Base-by-base conservation (phyloP, 441 rosid species). In the Jatropha multifida region DNA sequence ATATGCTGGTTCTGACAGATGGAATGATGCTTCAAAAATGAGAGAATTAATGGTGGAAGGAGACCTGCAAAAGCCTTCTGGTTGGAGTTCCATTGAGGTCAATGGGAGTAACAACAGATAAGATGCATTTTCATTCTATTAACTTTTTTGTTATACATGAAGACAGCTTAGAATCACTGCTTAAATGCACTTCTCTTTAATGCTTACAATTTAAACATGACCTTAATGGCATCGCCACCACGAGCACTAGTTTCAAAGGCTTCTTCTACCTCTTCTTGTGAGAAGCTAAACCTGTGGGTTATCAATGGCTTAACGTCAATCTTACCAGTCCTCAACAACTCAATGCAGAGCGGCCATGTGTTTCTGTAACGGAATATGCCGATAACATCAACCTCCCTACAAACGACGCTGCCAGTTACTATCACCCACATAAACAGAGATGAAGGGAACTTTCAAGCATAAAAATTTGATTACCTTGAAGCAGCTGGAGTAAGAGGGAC, bases 231-330 rank as follows among this genome's bases (percentile, higher is more conserved):
- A n/a, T 68, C 67, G 27, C 97, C 89, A 15, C 98, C 98, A n/a
- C 81, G 76, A 75, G 97, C 94, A 78, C 93, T 91, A 27, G 92
- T 90, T 78, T 90, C 92, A 63, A 89, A 95, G 41, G 94, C 88
- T 18, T 87, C 88, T 84, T 91, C 96, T 32, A 90, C 92, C 73
- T 89, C 97, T 81, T 84, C 82, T 80, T 91, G 94, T n/a, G 97
- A 88, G 92, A 93, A 93, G 54, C 92, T 87, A 58, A 86, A 91
- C 83, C 97, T 88, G 76, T 94, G 98, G 42, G 94, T 93, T 81
- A 94, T 91, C 64, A 94, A 88, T 23, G 94, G 96, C 85, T 91
- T 93, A 55, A 91, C 96, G 74, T 93, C 92, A 70, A 94, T 90
- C 89, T 93, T 93, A n/a, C 96, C 94, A 23, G 90, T 89, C 69